phyloP scores from a whole-genome alignment of 768 basidiomycete species.

The Phallus indusiatus region DNA sequence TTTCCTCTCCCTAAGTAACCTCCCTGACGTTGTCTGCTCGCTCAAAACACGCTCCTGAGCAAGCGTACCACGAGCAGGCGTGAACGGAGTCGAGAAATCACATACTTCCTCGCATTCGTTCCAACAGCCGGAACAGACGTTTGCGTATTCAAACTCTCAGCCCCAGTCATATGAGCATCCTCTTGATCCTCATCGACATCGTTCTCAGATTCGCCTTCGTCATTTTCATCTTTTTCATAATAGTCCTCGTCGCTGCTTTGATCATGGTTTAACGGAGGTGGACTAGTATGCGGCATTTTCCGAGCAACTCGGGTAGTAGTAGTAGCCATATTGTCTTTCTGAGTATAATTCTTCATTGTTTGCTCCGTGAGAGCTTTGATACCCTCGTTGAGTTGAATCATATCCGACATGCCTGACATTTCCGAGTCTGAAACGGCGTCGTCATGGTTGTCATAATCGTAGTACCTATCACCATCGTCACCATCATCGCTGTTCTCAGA shows the following conservation, averaged over 20 bases:
- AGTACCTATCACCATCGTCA: background rate
- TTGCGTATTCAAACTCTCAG: background rate
- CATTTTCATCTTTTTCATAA: background rate
- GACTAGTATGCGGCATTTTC: background rate
- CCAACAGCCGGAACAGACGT: conserved; percentile 5
- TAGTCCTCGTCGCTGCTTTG: background rate
- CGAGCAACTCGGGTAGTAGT: background rate
- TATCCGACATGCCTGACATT: background rate
- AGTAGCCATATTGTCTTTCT: background rate
- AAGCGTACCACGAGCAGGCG: conserved; percentile 5
- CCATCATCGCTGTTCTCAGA: background rate
- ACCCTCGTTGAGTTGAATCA: background rate
- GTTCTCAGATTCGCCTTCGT: background rate
- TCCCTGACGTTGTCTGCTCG: background rate
- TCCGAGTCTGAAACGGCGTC: background rate
- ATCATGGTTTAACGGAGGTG: background rate
- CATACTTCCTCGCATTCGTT: background rate
- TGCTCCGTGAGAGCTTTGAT: background rate
- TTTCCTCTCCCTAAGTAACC: background rate
- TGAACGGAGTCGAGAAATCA: background rate
- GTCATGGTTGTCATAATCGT: background rate
- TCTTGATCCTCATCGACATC: background rate
- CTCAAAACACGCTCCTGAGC: conserved; percentile 1
- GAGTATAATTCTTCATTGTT: background rate
- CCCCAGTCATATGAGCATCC: background rate